Evolutionary conservation across 2,329 filamentous ascomycete species (phyloP).

Genomic region (Pestalotiopsis sp.): DNA sequence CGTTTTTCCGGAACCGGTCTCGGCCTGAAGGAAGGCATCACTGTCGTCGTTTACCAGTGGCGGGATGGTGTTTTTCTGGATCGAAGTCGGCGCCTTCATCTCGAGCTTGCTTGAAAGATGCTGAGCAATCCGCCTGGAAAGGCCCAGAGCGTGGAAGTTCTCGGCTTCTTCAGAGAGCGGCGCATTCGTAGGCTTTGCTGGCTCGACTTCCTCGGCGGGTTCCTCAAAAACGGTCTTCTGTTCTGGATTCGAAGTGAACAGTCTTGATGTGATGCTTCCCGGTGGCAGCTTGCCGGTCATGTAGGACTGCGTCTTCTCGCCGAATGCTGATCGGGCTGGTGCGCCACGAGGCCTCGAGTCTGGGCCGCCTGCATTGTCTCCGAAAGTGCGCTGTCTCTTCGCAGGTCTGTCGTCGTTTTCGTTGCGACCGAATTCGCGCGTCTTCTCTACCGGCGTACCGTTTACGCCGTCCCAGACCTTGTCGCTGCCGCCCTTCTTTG

Average conservation of each 20-base stretch:
- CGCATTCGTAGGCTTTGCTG: slow-evolving; percentile 82
- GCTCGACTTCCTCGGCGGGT: slow-evolving; percentile 48
- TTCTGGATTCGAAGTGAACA: slow-evolving; percentile 88
- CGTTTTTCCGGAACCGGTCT: slow-evolving; percentile 97
- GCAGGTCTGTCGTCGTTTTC: slow-evolving; percentile 30
- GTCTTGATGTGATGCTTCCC: slow-evolving; percentile 68
- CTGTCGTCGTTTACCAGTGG: slow-evolving; percentile 78
- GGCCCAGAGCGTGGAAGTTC: slow-evolving; percentile 82
- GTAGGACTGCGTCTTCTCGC: slow-evolving; percentile 28
- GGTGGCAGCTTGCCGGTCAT: slow-evolving; percentile 37
- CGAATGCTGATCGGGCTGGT: slow-evolving; percentile 16
- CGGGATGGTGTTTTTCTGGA: slow-evolving; percentile 87
- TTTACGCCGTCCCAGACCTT: slow-evolving; percentile 29
- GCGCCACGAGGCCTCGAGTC: slow-evolving; percentile 12
- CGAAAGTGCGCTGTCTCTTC: slow-evolving; percentile 48
- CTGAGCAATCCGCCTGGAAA: slow-evolving; percentile 77
- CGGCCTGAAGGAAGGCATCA: slow-evolving; percentile 94
- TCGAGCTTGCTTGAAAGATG: slow-evolving; percentile 85
- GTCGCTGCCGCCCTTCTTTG: slow-evolving; percentile 30
- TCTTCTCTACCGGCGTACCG: slow-evolving; percentile 29
- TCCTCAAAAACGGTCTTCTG: slow-evolving; percentile 65
- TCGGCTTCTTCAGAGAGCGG: slow-evolving; percentile 81
- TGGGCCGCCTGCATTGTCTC: slow-evolving; percentile 10
- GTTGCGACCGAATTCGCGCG: slow-evolving; percentile 22
- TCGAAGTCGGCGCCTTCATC: slow-evolving; percentile 88